A percentile compares a stretch with the other conserved stretches of the same genome.
phyloP scores from a whole-genome alignment of 2,329 filamentous ascomycete species.

The Fusarium nanum region DNA sequence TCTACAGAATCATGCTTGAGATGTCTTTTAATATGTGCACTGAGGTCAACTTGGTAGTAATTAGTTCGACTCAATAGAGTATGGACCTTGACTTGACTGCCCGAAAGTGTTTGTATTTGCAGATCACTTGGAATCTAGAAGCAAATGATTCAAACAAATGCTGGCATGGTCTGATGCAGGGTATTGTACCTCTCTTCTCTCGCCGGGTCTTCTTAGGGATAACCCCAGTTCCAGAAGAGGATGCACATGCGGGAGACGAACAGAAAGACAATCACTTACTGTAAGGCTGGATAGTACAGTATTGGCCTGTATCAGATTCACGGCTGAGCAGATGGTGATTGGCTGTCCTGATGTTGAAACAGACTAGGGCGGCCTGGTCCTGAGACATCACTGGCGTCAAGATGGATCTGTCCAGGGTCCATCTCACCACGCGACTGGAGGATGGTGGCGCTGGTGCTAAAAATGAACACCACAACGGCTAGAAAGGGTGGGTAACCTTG shows the following conservation, averaged over 20 bases:
- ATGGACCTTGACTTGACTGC: slow-evolving; percentile 7
- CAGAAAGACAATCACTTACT: not conserved
- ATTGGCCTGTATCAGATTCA: slow-evolving; percentile 37
- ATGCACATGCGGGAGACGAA: not conserved
- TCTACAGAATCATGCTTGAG: not conserved
- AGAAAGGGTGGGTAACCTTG: slow-evolving; percentile 5
- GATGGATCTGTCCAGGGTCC: not conserved
- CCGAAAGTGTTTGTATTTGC: slow-evolving; percentile 19
- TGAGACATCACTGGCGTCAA: slow-evolving; percentile 38
- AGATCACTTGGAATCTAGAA: not conserved
- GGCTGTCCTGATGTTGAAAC: slow-evolving; percentile 48
- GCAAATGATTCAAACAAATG: not conserved
- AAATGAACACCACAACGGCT: slow-evolving; percentile 32
- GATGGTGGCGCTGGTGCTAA: slow-evolving; percentile 40
- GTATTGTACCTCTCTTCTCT: not conserved
- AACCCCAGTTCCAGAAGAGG: slow-evolving; percentile 2
- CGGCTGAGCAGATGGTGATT: slow-evolving; percentile 17
- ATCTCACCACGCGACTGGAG: slow-evolving; percentile 8
- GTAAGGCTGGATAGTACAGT: slow-evolving; percentile 23
- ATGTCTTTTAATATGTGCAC: not conserved
- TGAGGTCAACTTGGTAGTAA: not conserved
- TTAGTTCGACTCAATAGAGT: not conserved
- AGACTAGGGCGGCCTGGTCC: slow-evolving; percentile 33
- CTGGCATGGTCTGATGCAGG: not conserved
- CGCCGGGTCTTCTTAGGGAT: slow-evolving; percentile 6